Evolutionary conservation across 345 rosid genomes (phyloP), one percentile per base, ranked within the genome.

Genomic region (Rhizophora apiculata): DNA sequence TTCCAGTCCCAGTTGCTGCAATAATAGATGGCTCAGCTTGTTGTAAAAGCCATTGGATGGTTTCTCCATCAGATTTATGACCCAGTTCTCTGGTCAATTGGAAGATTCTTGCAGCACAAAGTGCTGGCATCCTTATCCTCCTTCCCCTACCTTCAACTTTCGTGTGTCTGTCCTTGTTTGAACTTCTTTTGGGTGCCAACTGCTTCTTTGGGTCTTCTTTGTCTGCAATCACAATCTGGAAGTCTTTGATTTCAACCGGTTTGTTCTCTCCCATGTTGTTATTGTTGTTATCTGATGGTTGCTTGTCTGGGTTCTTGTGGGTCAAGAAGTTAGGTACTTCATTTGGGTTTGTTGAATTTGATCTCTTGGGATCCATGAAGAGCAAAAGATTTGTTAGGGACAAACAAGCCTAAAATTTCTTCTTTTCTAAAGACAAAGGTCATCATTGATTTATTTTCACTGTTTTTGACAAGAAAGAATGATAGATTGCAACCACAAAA

Each of bases 41-140:
- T 51, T 93, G 98, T 46, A 93, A 81, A 30, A 93, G 77, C 98
- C 98, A 93, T 84, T 91, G 98, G 51, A 93, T 93, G 34, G 98
- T 93, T 73, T 93, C 97, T 10, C 98, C 98, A 71, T 93, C 98
- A 8, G 98, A 91, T 85, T 93, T 93, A 67, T 93, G 96, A 75
- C 94, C 98, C 85, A 93, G 82, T 83, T 93, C 98, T 65, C 98
- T 86, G 43, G 98, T 93, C 79, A 93, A 83, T 64, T 93, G 98
- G 61, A 93, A 93, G 72, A 93, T 93, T 87, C 98, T 85, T 34
- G 98, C 97, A 0, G 98, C 98, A 74, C 98, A 93, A 21, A 93
- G 82, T 24, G 98, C 98, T 32, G 98, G 98, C 98, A 93, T 93
- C 93, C 98, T 83, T 61, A 93, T 93, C 68, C 98, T 83, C 29